These are phyloP conservation scores for Cytospora piceae DNA, from an alignment of 2,329 filamentous ascomycete genomes.

Conservation along the genomic window DNA sequence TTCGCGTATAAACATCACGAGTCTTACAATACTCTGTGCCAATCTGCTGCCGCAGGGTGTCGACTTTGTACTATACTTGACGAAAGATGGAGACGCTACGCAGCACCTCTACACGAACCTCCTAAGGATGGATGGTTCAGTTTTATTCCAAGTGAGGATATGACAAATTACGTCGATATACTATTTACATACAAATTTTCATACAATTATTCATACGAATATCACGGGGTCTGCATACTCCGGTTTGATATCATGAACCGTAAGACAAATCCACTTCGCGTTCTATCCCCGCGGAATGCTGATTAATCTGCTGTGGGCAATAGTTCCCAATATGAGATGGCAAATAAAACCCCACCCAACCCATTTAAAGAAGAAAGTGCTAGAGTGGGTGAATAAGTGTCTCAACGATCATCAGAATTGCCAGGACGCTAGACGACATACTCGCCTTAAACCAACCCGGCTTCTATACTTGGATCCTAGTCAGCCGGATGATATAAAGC, in stretches of 20 bases:
- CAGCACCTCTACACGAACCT: not conserved
- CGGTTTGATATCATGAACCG: not conserved
- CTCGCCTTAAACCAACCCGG: not conserved
- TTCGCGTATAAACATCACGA: slow-evolving; percentile 3
- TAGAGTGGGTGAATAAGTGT: not conserved
- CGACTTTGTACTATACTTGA: not conserved
- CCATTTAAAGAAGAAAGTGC: not conserved
- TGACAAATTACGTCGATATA: not conserved
- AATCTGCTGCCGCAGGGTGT: not conserved
- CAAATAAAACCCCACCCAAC: not conserved
- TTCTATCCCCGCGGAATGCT: not conserved
- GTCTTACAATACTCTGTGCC: not conserved
- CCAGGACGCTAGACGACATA: not conserved
- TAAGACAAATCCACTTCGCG: not conserved
- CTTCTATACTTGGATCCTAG: not conserved
- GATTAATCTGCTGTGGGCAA: not conserved
- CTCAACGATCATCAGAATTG: not conserved
- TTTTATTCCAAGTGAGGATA: not conserved
- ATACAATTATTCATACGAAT: too few relatives aligned
- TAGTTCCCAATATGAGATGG: not conserved
- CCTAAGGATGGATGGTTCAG: too few relatives aligned
- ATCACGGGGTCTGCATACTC: too few relatives aligned
- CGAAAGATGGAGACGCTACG: not conserved
- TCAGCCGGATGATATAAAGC: not conserved
- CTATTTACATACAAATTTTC: not conserved